Conservation (phyloP, 208 protist species). For the Plasmodiophora brassicae region DNA sequence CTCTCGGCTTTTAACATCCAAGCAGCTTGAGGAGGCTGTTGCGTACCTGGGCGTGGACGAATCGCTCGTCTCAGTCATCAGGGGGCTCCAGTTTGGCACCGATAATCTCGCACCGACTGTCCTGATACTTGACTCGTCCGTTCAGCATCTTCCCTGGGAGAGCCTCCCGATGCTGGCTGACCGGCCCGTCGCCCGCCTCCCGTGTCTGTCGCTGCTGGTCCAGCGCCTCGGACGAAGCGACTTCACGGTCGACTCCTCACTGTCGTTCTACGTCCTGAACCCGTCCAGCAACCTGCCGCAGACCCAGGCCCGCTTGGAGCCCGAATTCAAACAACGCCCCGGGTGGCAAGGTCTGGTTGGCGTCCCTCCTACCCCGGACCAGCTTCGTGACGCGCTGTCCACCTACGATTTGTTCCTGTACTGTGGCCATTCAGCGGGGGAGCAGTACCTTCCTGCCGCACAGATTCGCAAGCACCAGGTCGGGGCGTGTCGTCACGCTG, state of each 20-base stretch:
- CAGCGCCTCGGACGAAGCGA: no score
- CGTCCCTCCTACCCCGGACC: conserved; percentile 32
- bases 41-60: no score
- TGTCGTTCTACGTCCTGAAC: conserved; percentile 55
- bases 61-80: no score
- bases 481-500: no score
- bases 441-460: conserved; percentile 33
- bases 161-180: conserved; percentile 14
- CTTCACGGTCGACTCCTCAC: neutral
- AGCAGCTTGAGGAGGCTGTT: no score
- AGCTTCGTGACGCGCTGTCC: conserved; percentile 36
- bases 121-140: conserved; percentile 18
- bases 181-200: conserved; percentile 24
- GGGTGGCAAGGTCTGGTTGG: conserved; percentile 53
- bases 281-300: conserved; percentile 54
- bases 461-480: neutral
- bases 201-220: neutral
- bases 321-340: conserved; percentile 27
- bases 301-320: conserved; percentile 51
- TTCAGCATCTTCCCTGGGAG: conserved; percentile 40
- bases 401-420: conserved; percentile 51
- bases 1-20: no score
- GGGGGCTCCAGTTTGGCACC: no score
- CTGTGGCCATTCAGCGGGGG: conserved; percentile 55
- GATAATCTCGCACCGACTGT: neutral